These are phyloP conservation scores for Leucoagaricus sp. DNA, from an alignment of 1,284 basidiomycete species.

Conservation along the genomic window DNA sequence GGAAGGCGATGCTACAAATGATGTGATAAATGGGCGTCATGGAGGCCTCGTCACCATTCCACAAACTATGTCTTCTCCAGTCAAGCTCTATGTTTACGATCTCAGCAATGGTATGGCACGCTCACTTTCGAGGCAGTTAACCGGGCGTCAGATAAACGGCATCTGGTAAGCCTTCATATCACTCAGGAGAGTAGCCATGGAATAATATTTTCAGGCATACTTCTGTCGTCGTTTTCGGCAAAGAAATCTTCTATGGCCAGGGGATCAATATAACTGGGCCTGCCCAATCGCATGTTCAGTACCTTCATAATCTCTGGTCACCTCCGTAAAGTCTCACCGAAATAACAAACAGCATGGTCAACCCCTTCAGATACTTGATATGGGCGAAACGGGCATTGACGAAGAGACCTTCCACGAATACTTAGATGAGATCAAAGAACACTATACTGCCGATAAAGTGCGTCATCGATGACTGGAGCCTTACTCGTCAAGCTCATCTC, in stretches of 20 bases:
- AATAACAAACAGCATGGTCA: conserved; percentile 62
- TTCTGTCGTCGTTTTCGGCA: conserved; percentile 82
- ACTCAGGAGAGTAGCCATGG: background rate
- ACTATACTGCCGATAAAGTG: conserved; percentile 88
- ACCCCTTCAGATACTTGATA: conserved; percentile 75
- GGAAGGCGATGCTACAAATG: background rate
- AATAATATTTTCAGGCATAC: conserved; percentile 67
- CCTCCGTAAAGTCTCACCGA: background rate
- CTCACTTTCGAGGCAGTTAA: conserved; percentile 74
- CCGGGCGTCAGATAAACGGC: conserved; percentile 86
- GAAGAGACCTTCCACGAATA: conserved; percentile 85
- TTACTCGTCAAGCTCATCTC: background rate
- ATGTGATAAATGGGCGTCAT: background rate
- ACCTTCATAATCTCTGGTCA: conserved; percentile 6
- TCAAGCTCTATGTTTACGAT: conserved; percentile 89
- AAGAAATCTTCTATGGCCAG: conserved; percentile 88
- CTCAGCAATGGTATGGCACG: conserved; percentile 84
- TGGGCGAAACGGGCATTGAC: conserved; percentile 85
- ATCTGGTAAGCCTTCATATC: conserved; percentile 67
- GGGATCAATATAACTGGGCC: conserved; percentile 72
- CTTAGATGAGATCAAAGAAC: conserved; percentile 67
- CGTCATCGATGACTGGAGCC: conserved; percentile 22
- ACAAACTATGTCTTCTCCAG: conserved; percentile 37
- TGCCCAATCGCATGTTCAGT: conserved; percentile 76
- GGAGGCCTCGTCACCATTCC: background rate